phyloP scores from a whole-genome alignment of 768 basidiomycete species.

The Neoboletus magnificus region DNA sequence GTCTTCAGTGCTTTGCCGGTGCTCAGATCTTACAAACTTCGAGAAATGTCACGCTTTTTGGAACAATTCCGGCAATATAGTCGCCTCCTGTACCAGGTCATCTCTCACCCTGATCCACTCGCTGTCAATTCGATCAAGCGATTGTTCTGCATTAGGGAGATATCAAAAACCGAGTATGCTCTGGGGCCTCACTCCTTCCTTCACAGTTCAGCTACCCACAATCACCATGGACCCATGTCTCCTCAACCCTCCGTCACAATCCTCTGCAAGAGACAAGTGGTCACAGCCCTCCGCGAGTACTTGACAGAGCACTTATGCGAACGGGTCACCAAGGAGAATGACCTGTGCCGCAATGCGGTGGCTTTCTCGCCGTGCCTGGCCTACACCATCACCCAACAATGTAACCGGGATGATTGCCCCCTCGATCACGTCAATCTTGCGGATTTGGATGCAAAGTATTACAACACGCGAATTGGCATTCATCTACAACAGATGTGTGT shows the following conservation, averaged over 20 bases:
- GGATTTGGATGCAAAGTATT: conserved; percentile 29
- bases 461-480: conserved; percentile 40
- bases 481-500: conserved; percentile 51
- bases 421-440: conserved; percentile 32
- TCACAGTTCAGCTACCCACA: not conserved
- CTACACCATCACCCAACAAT: conserved; percentile 12
- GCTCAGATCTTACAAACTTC: conserved; percentile 23
- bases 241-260: conserved; percentile 6
- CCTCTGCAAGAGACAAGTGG: conserved; percentile 23
- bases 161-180: conserved; percentile 5
- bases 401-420: conserved; percentile 33
- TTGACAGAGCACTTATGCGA: conserved; percentile 28
- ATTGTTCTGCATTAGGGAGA: conserved; percentile 20
- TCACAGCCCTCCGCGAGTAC: conserved; percentile 15
- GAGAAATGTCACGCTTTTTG: conserved; percentile 7
- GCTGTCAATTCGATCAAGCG: conserved; percentile 20
- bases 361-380: conserved; percentile 41
- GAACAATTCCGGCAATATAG: conserved; percentile 1
- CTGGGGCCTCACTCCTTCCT: conserved; percentile 6
- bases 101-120: not conserved
- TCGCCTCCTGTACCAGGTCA: not conserved
- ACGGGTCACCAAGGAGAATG: conserved; percentile 32
- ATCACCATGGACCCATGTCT: not conserved
- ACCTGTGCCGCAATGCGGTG: conserved; percentile 24
- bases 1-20: not conserved